Evolutionary conservation across 1,284 basidiomycete genomes (phyloP).

Genomic region (Hymenochaete sp.): DNA sequence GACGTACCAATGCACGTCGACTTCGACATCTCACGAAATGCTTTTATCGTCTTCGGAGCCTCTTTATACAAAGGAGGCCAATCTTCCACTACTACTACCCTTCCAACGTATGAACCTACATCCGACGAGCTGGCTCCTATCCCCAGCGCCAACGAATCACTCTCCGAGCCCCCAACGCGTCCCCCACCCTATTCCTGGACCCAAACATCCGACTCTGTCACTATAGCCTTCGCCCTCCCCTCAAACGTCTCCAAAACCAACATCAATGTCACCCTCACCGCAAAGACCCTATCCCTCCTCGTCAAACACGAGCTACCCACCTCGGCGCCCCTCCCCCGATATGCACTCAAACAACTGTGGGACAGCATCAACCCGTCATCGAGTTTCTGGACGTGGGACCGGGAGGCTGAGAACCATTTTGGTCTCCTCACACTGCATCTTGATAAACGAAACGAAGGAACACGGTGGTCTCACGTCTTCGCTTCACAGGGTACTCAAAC

Average conservation of each 20-base stretch:
- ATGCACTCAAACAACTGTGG: constrained; percentile 65
- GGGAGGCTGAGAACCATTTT: constrained; percentile 54
- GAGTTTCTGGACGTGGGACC: constrained; percentile 86
- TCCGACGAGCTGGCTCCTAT: constrained; percentile 60
- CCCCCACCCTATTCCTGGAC: constrained; percentile 86
- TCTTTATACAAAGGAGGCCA: constrained; percentile 43
- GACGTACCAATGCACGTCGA: constrained; percentile 62
- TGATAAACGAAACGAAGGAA: constrained; percentile 72
- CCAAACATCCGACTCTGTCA: constrained; percentile 76
- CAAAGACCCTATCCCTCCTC: constrained; percentile 56
- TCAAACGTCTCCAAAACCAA: constrained; percentile 51
- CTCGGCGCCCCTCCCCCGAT: constrained; percentile 42
- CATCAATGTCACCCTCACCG: constrained; percentile 62
- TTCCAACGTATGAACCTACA: constrained; percentile 43
- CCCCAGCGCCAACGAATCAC: constrained; percentile 48
- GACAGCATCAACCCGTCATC: constrained; percentile 58
- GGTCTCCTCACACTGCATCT: constrained; percentile 76
- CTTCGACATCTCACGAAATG: constrained; percentile 37
- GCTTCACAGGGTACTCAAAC: constrained; percentile 32
- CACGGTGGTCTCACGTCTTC: constrained; percentile 83
- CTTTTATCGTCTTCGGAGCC: constrained; percentile 52
- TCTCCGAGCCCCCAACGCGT: constrained; percentile 34
- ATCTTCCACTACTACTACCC: constrained; percentile 21
- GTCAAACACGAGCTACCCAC: constrained; percentile 37
- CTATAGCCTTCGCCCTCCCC: constrained; percentile 75